These are phyloP conservation scores for Pythium scleroteichum DNA, from an alignment of 352 stramenopile genomes.

Conservation along the genomic window DNA sequence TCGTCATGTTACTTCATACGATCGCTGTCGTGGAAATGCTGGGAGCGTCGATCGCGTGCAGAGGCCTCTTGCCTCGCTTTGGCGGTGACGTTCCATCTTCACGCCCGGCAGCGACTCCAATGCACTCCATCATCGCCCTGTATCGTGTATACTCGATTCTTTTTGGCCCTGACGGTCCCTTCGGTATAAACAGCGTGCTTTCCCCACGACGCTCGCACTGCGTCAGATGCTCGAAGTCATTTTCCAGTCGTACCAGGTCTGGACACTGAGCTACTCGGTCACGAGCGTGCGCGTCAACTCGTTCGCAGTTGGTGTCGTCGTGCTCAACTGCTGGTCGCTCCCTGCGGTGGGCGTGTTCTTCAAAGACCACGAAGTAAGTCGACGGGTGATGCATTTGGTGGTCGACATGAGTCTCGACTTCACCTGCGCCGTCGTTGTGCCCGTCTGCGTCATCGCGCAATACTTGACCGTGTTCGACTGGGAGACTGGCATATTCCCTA, in stretches of 20 bases:
- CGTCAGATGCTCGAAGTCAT: not conserved
- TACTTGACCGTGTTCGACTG: constrained; percentile 10
- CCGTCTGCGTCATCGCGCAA: constrained; percentile 4
- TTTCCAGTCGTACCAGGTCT: constrained; percentile 13
- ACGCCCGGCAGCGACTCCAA: too few relatives aligned
- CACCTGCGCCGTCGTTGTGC: constrained; percentile 8
- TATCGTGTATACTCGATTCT: not conserved
- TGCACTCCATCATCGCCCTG: too few relatives aligned
- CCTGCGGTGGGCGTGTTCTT: not conserved
- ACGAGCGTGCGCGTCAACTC: constrained; percentile 6
- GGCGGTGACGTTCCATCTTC: too few relatives aligned
- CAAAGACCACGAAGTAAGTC: not conserved
- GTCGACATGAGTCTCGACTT: constrained; percentile 13
- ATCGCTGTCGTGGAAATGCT: too few relatives aligned
- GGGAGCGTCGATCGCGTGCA: too few relatives aligned
- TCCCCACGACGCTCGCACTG: not conserved
- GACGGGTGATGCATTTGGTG: not conserved
- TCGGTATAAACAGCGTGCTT: constrained; percentile 3
- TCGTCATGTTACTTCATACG: too few relatives aligned
- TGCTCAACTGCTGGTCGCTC: constrained; percentile 4
- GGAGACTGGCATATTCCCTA: not conserved
- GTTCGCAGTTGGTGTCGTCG: not conserved
- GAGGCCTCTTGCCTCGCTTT: too few relatives aligned
- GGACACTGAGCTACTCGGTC: constrained; percentile 4
- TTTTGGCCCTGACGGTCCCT: not conserved